Conservation (phyloP, 805 yeast genomes). For the Wickerhamiella slavikovae region DNA sequence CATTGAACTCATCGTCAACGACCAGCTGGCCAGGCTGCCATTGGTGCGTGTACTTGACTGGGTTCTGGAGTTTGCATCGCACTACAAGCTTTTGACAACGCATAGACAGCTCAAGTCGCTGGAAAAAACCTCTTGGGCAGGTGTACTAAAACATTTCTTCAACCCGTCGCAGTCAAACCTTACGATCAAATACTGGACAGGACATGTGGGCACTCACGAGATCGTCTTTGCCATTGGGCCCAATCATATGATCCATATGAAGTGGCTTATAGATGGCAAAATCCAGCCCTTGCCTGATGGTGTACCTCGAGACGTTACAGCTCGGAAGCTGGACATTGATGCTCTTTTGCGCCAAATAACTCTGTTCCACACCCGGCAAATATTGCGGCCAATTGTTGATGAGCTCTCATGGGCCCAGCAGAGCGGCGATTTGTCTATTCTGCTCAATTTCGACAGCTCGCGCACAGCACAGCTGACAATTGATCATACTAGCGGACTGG, state of each 20-base stretch:
- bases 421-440: conserved; percentile 1
- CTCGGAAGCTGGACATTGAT: conserved; percentile 2
- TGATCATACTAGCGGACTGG: conserved; percentile 11
- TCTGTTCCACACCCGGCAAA: conserved; percentile 5
- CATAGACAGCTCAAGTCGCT: conserved; percentile 35
- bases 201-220: conserved; percentile 21
- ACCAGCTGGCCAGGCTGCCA: conserved; percentile 25
- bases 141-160: conserved; percentile 35
- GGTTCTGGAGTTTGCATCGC: conserved; percentile 38
- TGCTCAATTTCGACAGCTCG: conserved; percentile 5
- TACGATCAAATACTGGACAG: conserved; percentile 44
- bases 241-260: conserved; percentile 18
- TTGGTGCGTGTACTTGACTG: conserved; percentile 34
- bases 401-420: conserved; percentile 7
- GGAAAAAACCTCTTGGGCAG: conserved; percentile 33
- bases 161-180: conserved; percentile 32
- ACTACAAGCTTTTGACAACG: conserved; percentile 40
- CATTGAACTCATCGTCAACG: conserved; percentile 37
- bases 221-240: conserved; percentile 33
- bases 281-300: conserved; percentile 1
- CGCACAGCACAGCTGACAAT: conserved; percentile 15
- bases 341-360: conserved; percentile 8
- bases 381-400: conserved; percentile 4
- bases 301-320: conserved; percentile 1
- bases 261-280: conserved; percentile 6